Conservation (phyloP, 2,329 filamentous ascomycete species). For the Apiospora saccharicola region DNA sequence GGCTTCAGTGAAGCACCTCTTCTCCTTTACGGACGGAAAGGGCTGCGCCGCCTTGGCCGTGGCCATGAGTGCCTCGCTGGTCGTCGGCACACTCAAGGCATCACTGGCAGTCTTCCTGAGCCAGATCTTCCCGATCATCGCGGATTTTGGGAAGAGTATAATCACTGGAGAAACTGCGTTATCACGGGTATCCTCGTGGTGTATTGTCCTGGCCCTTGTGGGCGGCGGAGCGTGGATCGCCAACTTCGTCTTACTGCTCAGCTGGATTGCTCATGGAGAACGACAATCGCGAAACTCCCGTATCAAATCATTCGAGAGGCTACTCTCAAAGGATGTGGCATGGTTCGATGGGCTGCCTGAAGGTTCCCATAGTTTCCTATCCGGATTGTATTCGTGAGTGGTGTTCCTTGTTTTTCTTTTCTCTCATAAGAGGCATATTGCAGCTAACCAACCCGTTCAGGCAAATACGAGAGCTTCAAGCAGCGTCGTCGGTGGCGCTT, state of each 20-base stretch:
- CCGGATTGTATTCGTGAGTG: neutral
- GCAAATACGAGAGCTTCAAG: conserved; percentile 82
- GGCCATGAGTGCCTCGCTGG: conserved; percentile 63
- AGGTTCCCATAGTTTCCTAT: neutral
- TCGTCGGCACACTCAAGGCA: conserved; percentile 70
- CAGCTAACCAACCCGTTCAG: conserved; percentile 52
- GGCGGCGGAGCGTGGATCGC: conserved; percentile 72
- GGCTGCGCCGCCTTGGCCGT: conserved; percentile 63
- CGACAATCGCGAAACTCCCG: conserved; percentile 75
- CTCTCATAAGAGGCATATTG: conserved; percentile 46
- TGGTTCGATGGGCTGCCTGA: neutral
- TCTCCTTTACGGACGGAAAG: conserved; percentile 72
- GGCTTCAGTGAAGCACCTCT: conserved; percentile 56
- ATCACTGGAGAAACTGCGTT: conserved; percentile 60
- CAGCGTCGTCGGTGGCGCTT: conserved; percentile 80
- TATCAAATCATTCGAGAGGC: conserved; percentile 67
- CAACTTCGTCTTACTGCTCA: conserved; percentile 70
- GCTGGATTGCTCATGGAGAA: conserved; percentile 84
- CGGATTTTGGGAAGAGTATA: conserved; percentile 66
- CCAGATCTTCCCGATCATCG: conserved; percentile 75
- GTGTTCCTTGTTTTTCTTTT: neutral
- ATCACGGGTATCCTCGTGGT: conserved; percentile 63
- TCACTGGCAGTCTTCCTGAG: conserved; percentile 76
- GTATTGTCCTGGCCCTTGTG: conserved; percentile 67
- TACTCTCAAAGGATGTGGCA: conserved; percentile 45